Conservation (phyloP, 2,329 filamentous ascomycete genomes). For the Alternaria alternata region DNA sequence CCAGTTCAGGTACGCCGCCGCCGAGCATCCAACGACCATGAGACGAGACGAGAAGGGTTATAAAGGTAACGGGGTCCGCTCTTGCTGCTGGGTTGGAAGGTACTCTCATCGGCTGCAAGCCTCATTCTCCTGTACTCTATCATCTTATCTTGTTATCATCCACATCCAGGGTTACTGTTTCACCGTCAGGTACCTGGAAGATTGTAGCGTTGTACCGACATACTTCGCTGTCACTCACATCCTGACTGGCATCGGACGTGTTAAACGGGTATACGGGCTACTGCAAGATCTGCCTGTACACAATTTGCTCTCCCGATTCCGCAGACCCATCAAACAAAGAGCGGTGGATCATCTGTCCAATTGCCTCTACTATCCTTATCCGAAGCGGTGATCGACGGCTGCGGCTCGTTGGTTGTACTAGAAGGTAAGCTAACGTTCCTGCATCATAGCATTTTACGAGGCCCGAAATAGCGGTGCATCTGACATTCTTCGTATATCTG, state of each 20-base stretch:
- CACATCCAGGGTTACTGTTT: slow-evolving; percentile 12
- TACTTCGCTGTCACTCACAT: background rate
- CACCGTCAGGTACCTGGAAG: slow-evolving; percentile 15
- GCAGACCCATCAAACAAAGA: slow-evolving; percentile 22
- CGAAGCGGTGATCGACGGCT: slow-evolving; percentile 7
- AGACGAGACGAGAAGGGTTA: background rate
- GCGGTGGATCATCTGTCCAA: slow-evolving; percentile 44
- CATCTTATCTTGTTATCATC: slow-evolving; percentile 12
- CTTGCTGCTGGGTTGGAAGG: background rate
- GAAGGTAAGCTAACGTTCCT: slow-evolving; percentile 7
- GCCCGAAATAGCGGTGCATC: slow-evolving; percentile 11
- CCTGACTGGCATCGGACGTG: slow-evolving; percentile 8
- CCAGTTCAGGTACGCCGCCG: slow-evolving; percentile 25
- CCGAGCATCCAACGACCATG: slow-evolving; percentile 6
- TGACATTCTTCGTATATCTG: slow-evolving; percentile 6
- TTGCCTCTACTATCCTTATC: slow-evolving; percentile 31
- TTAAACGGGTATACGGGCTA: background rate
- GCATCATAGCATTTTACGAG: background rate
- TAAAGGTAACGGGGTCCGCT: slow-evolving; percentile 6
- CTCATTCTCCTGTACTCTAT: background rate
- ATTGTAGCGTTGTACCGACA: slow-evolving; percentile 30
- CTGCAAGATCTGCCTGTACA: slow-evolving; percentile 7
- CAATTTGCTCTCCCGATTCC: slow-evolving; percentile 11
- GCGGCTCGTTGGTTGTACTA: slow-evolving; percentile 12
- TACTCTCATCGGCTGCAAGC: background rate